Evolutionary conservation across 1,139 yeast genomes (phyloP), one percentile per base, ranked within the genome.

Genomic region (Pichia norvegensis): DNA sequence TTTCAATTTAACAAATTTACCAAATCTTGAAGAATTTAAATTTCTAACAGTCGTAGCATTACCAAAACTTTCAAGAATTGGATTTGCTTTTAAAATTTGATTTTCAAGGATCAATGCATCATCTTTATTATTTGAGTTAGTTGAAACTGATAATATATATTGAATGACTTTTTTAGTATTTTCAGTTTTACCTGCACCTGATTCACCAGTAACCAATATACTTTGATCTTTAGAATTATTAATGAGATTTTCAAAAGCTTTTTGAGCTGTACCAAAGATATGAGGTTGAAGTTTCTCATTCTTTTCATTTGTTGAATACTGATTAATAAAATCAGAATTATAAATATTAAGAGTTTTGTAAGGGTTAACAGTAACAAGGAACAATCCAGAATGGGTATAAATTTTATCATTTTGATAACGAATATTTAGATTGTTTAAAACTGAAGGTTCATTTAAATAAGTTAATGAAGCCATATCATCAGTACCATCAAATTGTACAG

Each of bases 141-240:
- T 60, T 1, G 92, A 79, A 36, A 87, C 80, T 7, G 90, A 81
- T 0, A 97, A 87, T 47, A 94, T 72, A 64, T 88, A 92, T 63
- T 90, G 97, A 53, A 94, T 85, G 49, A 92, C 90, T 59, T 85
- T 87, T 64, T 92, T 92, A n/a, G 98, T 92, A 56, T 87, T 92
- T 66, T 92, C 98, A 0, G 98, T 92, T 63, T 92, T 92, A 47
- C 98, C 98, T 0, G 98, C 98, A 51, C 98, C 99, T 27, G 95
- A 85, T 63, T 94, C 99, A 51, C 99, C 99, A 1, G 98, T 94
- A 13, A 94, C 97, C 46, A 94, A 70, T 45, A 94, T 87, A 16
- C 95, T 81, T 66, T 94, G 98, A 64, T 90, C 85, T 58, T 80
- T 81, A 43, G 70, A 74, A 55, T 84, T 81, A 29, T 75, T 72